Evolutionary conservation across 176 grass and related monocot genomes (phyloP).

Genomic region (Neostapfia colusana): DNA sequence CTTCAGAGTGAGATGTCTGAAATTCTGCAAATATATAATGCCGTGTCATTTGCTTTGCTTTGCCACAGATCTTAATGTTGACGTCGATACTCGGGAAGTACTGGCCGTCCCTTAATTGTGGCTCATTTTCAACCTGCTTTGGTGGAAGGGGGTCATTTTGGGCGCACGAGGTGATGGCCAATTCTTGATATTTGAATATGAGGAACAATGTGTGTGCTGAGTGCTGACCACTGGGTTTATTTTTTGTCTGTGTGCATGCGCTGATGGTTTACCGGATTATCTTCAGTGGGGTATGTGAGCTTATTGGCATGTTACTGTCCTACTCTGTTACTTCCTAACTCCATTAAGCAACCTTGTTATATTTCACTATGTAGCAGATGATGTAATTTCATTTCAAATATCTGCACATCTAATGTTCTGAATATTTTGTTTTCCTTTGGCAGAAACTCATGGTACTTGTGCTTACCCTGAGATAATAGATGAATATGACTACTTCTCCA

Average conservation of each 20-base stretch:
- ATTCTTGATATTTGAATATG: not conserved
- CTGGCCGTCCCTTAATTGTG: slow-evolving; percentile 82
- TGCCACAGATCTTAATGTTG: slow-evolving; percentile 62
- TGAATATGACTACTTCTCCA: slow-evolving; percentile 91
- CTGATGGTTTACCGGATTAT: slow-evolving; percentile 31
- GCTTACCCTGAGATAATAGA: slow-evolving; percentile 85
- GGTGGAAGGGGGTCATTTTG: slow-evolving; percentile 76
- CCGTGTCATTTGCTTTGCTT: slow-evolving; percentile 15
- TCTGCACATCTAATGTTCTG: slow-evolving; percentile 1
- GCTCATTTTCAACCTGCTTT: slow-evolving; percentile 70
- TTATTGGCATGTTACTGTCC: not conserved
- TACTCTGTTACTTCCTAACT: not conserved
- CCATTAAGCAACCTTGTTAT: not conserved
- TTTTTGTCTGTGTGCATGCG: slow-evolving; percentile 49
- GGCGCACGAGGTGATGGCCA: slow-evolving; percentile 64
- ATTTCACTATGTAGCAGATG: not conserved
- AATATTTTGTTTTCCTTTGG: not conserved
- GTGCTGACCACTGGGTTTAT: slow-evolving; percentile 1
- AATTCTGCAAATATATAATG: slow-evolving; percentile 2
- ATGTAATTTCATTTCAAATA: not conserved
- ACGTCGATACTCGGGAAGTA: slow-evolving; percentile 68
- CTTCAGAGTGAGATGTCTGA: not conserved
- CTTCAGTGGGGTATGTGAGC: slow-evolving; percentile 75
- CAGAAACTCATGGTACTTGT: slow-evolving; percentile 96
- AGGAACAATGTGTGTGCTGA: not conserved